Percentiles rank a stretch among this genome's conserved stretches.
Evolutionary conservation across 306 rosid genomes (phyloP).

Genomic region (Psophocarpus tetragonolobus): DNA sequence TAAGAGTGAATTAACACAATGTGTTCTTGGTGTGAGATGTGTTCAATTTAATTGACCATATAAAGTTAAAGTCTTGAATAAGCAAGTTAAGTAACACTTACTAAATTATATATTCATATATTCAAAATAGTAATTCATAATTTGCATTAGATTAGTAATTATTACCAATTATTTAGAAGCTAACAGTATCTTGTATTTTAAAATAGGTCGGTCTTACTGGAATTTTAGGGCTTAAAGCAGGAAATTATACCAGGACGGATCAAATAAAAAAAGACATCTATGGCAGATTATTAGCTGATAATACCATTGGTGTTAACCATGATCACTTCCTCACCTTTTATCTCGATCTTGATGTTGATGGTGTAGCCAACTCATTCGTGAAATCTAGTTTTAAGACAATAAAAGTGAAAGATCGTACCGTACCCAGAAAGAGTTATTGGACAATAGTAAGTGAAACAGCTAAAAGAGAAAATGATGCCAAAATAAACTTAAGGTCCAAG

Average conservation of each 20-base stretch:
- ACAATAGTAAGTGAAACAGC: conserved; percentile 35
- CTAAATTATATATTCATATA: neutral
- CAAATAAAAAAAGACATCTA: conserved; percentile 44
- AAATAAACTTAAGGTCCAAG: conserved; percentile 39
- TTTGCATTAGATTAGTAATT: neutral
- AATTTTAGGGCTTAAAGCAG: conserved; percentile 37
- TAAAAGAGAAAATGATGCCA: conserved; percentile 50
- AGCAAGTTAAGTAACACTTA: neutral
- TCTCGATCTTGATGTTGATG: conserved; percentile 62
- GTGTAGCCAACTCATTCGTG: conserved; percentile 53
- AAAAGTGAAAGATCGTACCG: conserved; percentile 8
- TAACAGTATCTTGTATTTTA: neutral
- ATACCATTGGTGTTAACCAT: conserved; percentile 54
- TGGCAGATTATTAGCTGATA: conserved; percentile 52
- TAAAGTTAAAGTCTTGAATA: too few relatives aligned
- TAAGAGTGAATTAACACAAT: neutral
- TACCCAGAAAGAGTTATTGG: conserved; percentile 59
- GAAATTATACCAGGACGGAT: conserved; percentile 34
- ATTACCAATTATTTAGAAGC: neutral
- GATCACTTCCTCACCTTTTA: conserved; percentile 56
- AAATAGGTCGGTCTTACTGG: conserved; percentile 58
- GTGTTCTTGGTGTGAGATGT: too few relatives aligned
- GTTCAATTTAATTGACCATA: too few relatives aligned
- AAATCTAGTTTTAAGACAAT: conserved; percentile 44
- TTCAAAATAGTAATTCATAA: neutral